A percentile compares a stretch with the other conserved stretches of the same genome.
phyloP scores from a whole-genome alignment of 1,284 basidiomycete genomes.

The Crepidotus sp. region DNA sequence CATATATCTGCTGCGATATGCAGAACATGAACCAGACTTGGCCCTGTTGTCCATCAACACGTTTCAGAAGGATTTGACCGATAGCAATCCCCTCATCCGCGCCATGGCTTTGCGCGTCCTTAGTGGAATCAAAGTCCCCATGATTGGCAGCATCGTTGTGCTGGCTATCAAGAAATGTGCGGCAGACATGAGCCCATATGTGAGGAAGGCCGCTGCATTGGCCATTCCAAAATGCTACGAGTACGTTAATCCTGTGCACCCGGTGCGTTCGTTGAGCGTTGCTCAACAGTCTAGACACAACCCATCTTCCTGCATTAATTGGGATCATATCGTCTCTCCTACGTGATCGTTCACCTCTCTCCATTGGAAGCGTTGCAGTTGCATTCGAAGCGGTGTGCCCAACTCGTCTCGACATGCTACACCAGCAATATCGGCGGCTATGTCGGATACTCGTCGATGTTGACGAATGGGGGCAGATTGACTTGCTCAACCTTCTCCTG shows the following conservation, averaged over 20 bases:
- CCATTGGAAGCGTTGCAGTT: conserved; percentile 78
- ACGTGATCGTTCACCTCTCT: conserved; percentile 78
- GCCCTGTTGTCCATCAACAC: conserved; percentile 97
- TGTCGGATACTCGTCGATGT: conserved; percentile 82
- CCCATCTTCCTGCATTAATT: conserved; percentile 66
- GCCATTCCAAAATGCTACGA: conserved; percentile 83
- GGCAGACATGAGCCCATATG: conserved; percentile 86
- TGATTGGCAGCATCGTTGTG: conserved; percentile 81
- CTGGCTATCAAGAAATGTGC: conserved; percentile 89
- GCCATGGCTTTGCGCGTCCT: conserved; percentile 93
- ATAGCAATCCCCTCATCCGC: conserved; percentile 85
- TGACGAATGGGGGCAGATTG: conserved; percentile 94
- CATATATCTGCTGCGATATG: conserved; percentile 92
- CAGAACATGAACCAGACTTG: conserved; percentile 88
- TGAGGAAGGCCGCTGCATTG: conserved; percentile 84
- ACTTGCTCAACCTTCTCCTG: conserved; percentile 70
- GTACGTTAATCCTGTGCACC: conserved; percentile 30
- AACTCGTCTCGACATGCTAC: conserved; percentile 77
- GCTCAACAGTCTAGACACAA: conserved; percentile 59
- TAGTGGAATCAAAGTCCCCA: conserved; percentile 83
- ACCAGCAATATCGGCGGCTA: conserved; percentile 80
- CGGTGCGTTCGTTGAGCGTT: not conserved
- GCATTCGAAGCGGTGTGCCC: conserved; percentile 84
- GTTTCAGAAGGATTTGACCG: conserved; percentile 94
- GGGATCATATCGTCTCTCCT: conserved; percentile 70